Base-by-base conservation (phyloP, 371 early-diverging fungal species). In the Mortierella sp. region DNA sequence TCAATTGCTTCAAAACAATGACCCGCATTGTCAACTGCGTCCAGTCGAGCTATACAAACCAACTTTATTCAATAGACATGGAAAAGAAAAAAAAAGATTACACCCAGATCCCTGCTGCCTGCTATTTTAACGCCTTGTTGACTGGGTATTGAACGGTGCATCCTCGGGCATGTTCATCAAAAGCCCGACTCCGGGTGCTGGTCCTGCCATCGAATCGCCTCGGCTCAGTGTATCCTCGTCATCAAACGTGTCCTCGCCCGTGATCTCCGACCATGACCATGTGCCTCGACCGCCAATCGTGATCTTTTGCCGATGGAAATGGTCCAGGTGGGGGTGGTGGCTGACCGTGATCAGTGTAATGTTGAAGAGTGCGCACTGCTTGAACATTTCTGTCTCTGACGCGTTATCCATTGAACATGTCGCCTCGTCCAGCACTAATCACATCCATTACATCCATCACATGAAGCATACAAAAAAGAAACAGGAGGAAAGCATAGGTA, bases 361-460 rank as follows among this genome's bases (percentile, higher is more conserved):
- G 5, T 82, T 85, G 9, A 83, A 56, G n/a, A 74, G 45, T 21
- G 67, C 71, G 38, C 83, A 69, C n/a, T 72, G 80, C 13, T 59
- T 65, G 52, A 90, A 91, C 46, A 93, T 71, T 26, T 76, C 65
- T 0, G 69, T 60, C 65, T 86, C 91, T 0, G 88, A 79, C 0
- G 56, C 72, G 3, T 63, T 66, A 57, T 92, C 92, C 72, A 94
- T 82, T 3, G 92, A 84, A 53, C 91, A 87, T 4, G 91, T 91
- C 34, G 90, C 83, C 67, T 94, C 94, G 64, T 94, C 94, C 45
- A 94, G 69, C 2, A 88, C 87, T 85, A 67, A n/a, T n/a, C n/a
- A n/a, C n/a, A n/a, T n/a, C n/a, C n/a, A n/a, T n/a, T n/a, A n/a
- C n/a, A n/a, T n/a, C n/a, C n/a, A n/a, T n/a, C n/a, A n/a, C n/a